Evolutionary conservation across 2,329 filamentous ascomycete genomes (phyloP).

Genomic region (Fusarium aywerte): DNA sequence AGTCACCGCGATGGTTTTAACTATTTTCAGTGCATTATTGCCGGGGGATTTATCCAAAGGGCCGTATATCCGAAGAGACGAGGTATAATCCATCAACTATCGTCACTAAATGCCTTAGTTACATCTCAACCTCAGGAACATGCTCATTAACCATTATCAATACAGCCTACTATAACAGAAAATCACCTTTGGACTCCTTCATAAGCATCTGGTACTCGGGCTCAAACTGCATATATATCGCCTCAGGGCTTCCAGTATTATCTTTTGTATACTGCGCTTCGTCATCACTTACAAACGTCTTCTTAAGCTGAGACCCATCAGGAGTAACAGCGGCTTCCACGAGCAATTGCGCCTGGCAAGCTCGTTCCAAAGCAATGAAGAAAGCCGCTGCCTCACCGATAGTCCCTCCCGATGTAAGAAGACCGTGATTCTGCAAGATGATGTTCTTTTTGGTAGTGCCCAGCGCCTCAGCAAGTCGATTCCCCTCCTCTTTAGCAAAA

Average conservation of each 20-base stretch:
- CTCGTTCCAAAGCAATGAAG: slow-evolving; percentile 73
- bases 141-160: neutral
- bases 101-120: neutral
- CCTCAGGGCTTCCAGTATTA: slow-evolving; percentile 40
- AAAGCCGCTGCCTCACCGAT: slow-evolving; percentile 78
- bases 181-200: slow-evolving; percentile 33
- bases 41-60: slow-evolving; percentile 8
- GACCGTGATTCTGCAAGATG: slow-evolving; percentile 75
- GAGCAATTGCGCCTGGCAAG: slow-evolving; percentile 73
- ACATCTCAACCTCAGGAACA: neutral
- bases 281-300: slow-evolving; percentile 54
- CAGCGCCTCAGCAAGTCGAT: slow-evolving; percentile 69
- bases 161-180: slow-evolving; percentile 16
- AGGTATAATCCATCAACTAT: neutral
- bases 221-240: slow-evolving; percentile 44
- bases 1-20: neutral
- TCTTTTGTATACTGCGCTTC: slow-evolving; percentile 53
- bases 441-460: slow-evolving; percentile 66
- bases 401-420: slow-evolving; percentile 73
- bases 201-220: slow-evolving; percentile 38
- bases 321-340: slow-evolving; percentile 68
- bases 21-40: neutral
- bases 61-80: neutral
- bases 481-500: slow-evolving; percentile 70
- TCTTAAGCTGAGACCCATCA: slow-evolving; percentile 45